Conservation (phyloP, 331 rosid species). For the Saraca asoca region DNA sequence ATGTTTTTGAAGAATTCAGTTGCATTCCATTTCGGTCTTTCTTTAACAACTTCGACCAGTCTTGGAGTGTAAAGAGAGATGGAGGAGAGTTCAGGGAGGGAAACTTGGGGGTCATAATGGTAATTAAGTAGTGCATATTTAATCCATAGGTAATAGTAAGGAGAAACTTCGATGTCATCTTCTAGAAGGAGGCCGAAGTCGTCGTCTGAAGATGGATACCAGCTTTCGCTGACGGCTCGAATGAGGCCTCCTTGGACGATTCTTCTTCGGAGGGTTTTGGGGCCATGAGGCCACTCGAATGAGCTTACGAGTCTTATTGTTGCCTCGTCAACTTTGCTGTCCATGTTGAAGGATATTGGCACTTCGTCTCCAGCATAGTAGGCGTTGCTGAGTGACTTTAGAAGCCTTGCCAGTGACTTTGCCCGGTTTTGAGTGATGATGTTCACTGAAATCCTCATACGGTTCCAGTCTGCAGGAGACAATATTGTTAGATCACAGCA, state of each 20-base stretch:
- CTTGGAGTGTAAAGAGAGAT: slow-evolving; percentile 95
- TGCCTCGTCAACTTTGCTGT: slow-evolving; percentile 84
- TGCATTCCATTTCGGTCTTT: slow-evolving; percentile 92
- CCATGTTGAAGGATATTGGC: slow-evolving; percentile 85
- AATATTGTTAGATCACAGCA: slow-evolving; percentile 5
- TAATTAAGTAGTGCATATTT: slow-evolving; percentile 87
- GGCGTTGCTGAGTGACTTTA: slow-evolving; percentile 75
- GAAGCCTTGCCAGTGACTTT: slow-evolving; percentile 74
- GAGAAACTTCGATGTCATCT: slow-evolving; percentile 95
- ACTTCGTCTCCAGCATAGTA: slow-evolving; percentile 89
- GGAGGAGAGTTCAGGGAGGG: slow-evolving; percentile 83
- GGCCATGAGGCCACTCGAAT: slow-evolving; percentile 93
- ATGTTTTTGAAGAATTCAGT: slow-evolving; percentile 69
- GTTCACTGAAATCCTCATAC: slow-evolving; percentile 74
- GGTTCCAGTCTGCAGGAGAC: slow-evolving; percentile 73
- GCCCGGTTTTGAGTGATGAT: slow-evolving; percentile 86
- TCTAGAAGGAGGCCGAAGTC: slow-evolving; percentile 89
- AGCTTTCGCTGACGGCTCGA: slow-evolving; percentile 94
- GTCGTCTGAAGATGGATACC: slow-evolving; percentile 90
- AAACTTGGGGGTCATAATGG: slow-evolving; percentile 86
- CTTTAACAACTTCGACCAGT: slow-evolving; percentile 89
- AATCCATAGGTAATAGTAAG: slow-evolving; percentile 92
- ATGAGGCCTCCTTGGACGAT: slow-evolving; percentile 98
- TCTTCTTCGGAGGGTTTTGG: slow-evolving; percentile 80
- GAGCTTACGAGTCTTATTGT: slow-evolving; percentile 68